These are phyloP conservation scores for Scenedesmus sp. DNA, from an alignment of 163 green algal genomes.

Conservation along the genomic window DNA sequence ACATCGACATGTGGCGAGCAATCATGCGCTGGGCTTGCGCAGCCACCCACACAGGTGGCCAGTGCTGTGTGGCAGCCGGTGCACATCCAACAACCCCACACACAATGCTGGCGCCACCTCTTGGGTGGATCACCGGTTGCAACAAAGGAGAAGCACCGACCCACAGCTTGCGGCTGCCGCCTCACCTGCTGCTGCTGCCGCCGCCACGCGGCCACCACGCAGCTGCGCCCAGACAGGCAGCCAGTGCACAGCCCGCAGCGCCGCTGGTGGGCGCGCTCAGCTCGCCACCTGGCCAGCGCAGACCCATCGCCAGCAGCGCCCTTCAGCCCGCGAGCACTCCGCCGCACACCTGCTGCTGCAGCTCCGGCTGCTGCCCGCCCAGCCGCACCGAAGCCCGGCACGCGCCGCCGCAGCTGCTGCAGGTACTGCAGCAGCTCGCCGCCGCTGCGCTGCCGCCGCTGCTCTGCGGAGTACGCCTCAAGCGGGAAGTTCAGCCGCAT, in stretches of 20 bases:
- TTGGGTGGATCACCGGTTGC: no score
- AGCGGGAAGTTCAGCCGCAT: conserved; percentile 44
- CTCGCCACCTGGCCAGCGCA: background rate
- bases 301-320: background rate
- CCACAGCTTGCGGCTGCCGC: background rate
- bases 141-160: no score
- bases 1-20: no score
- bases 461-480: background rate
- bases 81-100: no score
- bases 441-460: conserved; percentile 5
- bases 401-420: background rate
- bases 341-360: background rate
- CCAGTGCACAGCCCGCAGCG: conserved; percentile 70
- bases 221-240: conserved; percentile 83
- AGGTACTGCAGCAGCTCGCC: conserved; percentile 14
- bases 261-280: background rate
- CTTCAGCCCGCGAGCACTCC: background rate
- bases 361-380: background rate
- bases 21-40: no score
- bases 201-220: conserved; percentile 77
- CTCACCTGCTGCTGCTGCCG: conserved; percentile 54
- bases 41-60: no score
- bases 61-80: no score
- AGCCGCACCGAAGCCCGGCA: no score
- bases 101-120: no score